Conservation (phyloP, 1,284 basidiomycete genomes). For the Thelephora terrestris region DNA sequence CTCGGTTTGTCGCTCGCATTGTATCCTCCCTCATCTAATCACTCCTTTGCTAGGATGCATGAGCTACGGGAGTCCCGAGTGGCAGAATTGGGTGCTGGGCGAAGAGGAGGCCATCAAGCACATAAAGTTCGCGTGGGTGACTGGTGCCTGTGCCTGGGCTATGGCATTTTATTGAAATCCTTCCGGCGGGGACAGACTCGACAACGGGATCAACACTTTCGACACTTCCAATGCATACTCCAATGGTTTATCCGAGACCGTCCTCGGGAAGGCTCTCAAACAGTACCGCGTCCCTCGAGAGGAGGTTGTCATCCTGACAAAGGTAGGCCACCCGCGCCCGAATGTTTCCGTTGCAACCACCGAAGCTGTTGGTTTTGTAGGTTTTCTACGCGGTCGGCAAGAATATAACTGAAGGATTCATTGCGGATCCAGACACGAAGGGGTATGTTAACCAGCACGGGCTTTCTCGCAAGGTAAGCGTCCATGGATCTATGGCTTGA, state of each 20-base stretch:
- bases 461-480: conserved; percentile 16
- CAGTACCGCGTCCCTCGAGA: conserved; percentile 60
- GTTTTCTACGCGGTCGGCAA: too few species aligned
- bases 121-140: conserved; percentile 27
- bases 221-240: conserved; percentile 34
- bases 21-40: not conserved
- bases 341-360: not conserved
- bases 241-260: conserved; percentile 62
- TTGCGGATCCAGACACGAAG: conserved; percentile 6
- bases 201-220: not conserved
- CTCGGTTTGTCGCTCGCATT: conserved; percentile 19
- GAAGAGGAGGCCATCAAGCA: conserved; percentile 26
- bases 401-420: not conserved
- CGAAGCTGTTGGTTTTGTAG: too few species aligned
- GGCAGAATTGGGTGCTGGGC: conserved; percentile 27
- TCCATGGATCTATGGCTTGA: not conserved
- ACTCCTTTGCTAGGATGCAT: conserved; percentile 18
- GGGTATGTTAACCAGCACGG: conserved; percentile 20
- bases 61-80: conserved; percentile 24
- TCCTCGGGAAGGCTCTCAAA: conserved; percentile 75
- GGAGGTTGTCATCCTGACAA: conserved; percentile 72
- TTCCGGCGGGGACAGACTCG: not conserved
- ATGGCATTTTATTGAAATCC: not conserved
- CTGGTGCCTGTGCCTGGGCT: not conserved
- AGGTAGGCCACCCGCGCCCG: conserved; percentile 26